phyloP scores from a whole-genome alignment of 2,329 filamentous ascomycete species.

The Epichloe uncinata region DNA sequence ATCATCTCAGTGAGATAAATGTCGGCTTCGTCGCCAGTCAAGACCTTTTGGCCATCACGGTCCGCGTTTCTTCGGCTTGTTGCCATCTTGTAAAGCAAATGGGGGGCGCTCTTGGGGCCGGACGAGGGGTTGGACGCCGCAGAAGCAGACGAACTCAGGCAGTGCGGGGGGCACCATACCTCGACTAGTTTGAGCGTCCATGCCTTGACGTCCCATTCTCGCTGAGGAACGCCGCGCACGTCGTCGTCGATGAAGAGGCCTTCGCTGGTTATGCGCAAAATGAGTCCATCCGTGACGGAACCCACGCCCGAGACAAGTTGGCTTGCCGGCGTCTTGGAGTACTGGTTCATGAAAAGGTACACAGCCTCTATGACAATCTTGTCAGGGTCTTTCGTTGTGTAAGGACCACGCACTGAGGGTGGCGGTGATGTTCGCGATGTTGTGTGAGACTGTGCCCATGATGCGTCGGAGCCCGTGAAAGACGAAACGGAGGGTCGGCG shows the following conservation, averaged over 20 bases:
- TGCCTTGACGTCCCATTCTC: slow-evolving; percentile 97
- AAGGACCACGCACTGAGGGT: slow-evolving; percentile 62
- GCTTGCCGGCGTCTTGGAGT: slow-evolving; percentile 76
- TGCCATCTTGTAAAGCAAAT: slow-evolving; percentile 34
- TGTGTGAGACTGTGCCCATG: slow-evolving; percentile 72
- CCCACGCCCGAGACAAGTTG: slow-evolving; percentile 77
- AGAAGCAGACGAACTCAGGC: slow-evolving; percentile 30
- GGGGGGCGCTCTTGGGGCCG: slow-evolving; percentile 25
- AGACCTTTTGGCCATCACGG: slow-evolving; percentile 34
- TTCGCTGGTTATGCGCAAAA: slow-evolving; percentile 84
- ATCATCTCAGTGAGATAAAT: slow-evolving; percentile 49
- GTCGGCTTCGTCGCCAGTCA: slow-evolving; percentile 53
- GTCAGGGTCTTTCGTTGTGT: slow-evolving; percentile 79
- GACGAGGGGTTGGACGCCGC: slow-evolving; percentile 28
- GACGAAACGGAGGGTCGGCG: slow-evolving; percentile 56
- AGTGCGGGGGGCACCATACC: slow-evolving; percentile 65
- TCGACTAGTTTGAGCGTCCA: slow-evolving; percentile 93
- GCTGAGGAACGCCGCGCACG: slow-evolving; percentile 75
- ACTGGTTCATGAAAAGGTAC: slow-evolving; percentile 83
- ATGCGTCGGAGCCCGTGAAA: slow-evolving; percentile 62
- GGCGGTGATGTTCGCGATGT: slow-evolving; percentile 76
- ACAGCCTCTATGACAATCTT: slow-evolving; percentile 95
- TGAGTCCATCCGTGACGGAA: slow-evolving; percentile 79
- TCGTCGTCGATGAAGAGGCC: slow-evolving; percentile 97
- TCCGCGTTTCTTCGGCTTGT: slow-evolving; percentile 32